A percentile compares a stretch with the other conserved stretches of the same genome.
Conservation (phyloP, 2,329 filamentous ascomycete genomes). For the Stenocarpella maydis region DNA sequence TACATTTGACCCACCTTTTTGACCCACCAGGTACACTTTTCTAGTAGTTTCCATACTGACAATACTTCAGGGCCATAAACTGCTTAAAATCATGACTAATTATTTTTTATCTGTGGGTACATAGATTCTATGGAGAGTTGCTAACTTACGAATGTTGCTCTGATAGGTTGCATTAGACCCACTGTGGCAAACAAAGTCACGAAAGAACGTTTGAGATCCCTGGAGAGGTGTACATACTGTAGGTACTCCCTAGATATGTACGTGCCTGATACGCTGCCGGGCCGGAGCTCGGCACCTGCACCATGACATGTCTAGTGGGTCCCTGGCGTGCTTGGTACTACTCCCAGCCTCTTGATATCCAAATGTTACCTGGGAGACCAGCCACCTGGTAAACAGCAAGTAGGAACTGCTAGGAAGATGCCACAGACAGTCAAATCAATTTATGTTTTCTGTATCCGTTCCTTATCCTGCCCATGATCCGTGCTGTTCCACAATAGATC, state of each 20-base stretch:
- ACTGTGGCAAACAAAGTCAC: too few relatives aligned
- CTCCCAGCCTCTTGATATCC: slow-evolving; percentile 32
- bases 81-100: too few relatives aligned
- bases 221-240: background rate
- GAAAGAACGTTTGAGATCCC: too few relatives aligned
- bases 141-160: too few relatives aligned
- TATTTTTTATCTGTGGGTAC: too few relatives aligned
- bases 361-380: slow-evolving; percentile 33
- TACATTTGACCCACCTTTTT: too few relatives aligned
- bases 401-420: background rate
- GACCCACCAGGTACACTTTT: too few relatives aligned
- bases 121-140: too few relatives aligned
- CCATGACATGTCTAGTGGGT: slow-evolving; percentile 18
- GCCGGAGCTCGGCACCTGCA: slow-evolving; percentile 27
- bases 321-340: background rate
- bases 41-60: too few relatives aligned
- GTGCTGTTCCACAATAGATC: slow-evolving; percentile 22
- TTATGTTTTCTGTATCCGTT: slow-evolving; percentile 7
- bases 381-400: slow-evolving; percentile 34
- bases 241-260: too few relatives aligned
- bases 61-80: too few relatives aligned
- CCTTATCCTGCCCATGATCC: slow-evolving; percentile 14
- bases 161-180: too few relatives aligned
- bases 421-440: background rate
- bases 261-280: background rate